Evolutionary conservation across 768 basidiomycete species (phyloP), one percentile per base, ranked within the genome.

Genomic region (Boletales sp.): DNA sequence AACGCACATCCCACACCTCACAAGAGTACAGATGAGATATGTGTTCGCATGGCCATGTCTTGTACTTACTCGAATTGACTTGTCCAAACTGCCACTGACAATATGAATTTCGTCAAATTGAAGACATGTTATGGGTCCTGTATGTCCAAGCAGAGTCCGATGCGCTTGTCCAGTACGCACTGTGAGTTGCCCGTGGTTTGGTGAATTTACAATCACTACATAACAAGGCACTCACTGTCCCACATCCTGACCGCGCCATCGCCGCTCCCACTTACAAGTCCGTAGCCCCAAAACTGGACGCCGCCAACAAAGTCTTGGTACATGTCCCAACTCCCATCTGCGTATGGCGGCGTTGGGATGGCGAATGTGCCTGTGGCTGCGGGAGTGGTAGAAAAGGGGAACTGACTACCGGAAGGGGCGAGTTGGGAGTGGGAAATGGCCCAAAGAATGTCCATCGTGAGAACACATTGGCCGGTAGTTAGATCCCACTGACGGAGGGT

Each of bases 371-470:
- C 85, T 13, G 80, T 74, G 1, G 80, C 75, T 0, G 82, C 78
- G 0, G 78, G 70, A 2, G 78, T 66, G 18, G 80, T 78, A 25
- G 82, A 70, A 59, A 84, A 79, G 9, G 77, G 68, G 31, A 78
- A 51, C 2, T 70, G 67, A 39, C 59, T 66, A 15, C 74, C 71
- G 18, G 78, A 63, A 14, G 67, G 66, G 11, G 75, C 61, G 21
- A 72, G 64, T 35, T 85, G 77, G 3, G 93, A 84, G 69, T 98
- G 95, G 10, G 92, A 93, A 58, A 98, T 95, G 2, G 95, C 96
- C 96, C 96, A 99, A 21, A 99, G 83, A 56, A 99, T 96, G 69
- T 99, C 96, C 96, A 99, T 99, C 19, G 95, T 95, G 76, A 96
- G 86, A 41, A 98, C 87, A 69, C 96, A 99, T 75, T 98, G 96